Evolutionary conservation across 345 rosid genomes (phyloP), one percentile per base, ranked within the genome.

Genomic region (Noccaea bulbosa): DNA sequence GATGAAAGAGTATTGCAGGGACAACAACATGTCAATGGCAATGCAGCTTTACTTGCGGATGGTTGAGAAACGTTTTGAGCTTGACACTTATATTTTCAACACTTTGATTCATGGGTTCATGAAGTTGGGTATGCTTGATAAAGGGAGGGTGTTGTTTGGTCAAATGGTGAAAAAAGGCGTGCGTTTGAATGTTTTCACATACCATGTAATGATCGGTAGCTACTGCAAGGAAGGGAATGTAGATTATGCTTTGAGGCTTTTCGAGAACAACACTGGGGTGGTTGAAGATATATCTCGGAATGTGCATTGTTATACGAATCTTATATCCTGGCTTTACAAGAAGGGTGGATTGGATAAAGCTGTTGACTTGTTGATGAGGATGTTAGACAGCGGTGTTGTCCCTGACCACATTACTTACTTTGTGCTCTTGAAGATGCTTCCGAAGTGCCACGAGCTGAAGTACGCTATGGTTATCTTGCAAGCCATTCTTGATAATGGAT

Each of bases 371-470:
- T 81, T 61, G 71, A 78, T 67, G 73, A 76, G 49, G 22, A 83
- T 86, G 90, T 72, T 82, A 76, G 80, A 70, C 15, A 60, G 56
- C 1, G 81, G 85, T 46, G 78, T 88, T 69, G 79, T 81, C 41
- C 96, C 92, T 1, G 96, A 90, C 62, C 87, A 82, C 69, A 39
- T 90, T 39, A 62, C 86, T 38, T 87, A 80, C 72, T 82, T 84
- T 78, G 69, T 75, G 32, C 81, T 83, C 52, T 76, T 81, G 77
- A 87, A 80, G 83, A 84, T 78, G 82, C 78, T 63, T 7, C 86
- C 73, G 0, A 80, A 54, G 57, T 88, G 84, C 72, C 53, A 64
- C 16, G 88, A 83, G 74, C 87, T 87, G 78, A 78, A 56, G 53
- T 71, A 79, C 54, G 84, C 84, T 67, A 51, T 77, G 69, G 61